phyloP scores from a whole-genome alignment of 257 asterid species.

The Eucommia ulmoides region DNA sequence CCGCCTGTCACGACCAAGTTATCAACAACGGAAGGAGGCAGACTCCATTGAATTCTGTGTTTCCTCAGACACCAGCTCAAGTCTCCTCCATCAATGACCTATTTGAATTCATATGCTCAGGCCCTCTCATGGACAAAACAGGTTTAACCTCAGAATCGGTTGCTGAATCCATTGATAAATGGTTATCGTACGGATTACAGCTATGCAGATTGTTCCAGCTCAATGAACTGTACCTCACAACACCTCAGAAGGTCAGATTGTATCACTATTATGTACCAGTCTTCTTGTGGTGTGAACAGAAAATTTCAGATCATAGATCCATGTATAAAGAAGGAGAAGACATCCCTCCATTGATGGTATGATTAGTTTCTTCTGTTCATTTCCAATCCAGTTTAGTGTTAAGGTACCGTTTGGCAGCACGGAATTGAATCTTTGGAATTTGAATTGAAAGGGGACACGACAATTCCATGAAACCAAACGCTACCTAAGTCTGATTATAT shows the following conservation, averaged over 20 bases:
- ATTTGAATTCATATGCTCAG: slow-evolving; percentile 61
- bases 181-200: slow-evolving; percentile 66
- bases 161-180: slow-evolving; percentile 80
- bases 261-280: slow-evolving; percentile 94
- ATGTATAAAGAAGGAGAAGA: slow-evolving; percentile 57
- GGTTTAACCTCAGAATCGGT: slow-evolving; percentile 63
- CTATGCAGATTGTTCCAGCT: slow-evolving; percentile 79
- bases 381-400: too few species aligned
- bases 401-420: too few species aligned
- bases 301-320: slow-evolving; percentile 54
- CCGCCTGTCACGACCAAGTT: slow-evolving; percentile 14
- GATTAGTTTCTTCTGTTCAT: too few species aligned
- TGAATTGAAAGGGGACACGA: too few species aligned
- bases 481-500: too few species aligned
- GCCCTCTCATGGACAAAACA: slow-evolving; percentile 55
- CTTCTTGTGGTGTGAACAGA: slow-evolving; percentile 85
- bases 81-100: slow-evolving; percentile 68
- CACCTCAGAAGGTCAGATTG: slow-evolving; percentile 70
- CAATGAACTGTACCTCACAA: slow-evolving; percentile 55
- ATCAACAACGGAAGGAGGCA: slow-evolving; percentile 21
- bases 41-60: slow-evolving; percentile 26
- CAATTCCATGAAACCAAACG: too few species aligned
- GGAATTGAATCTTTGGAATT: too few species aligned
- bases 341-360: slow-evolving; percentile 88
- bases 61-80: slow-evolving; percentile 35